A percentile compares a stretch with the other conserved stretches of the same genome.
These are phyloP conservation scores for Medicago arabica DNA, from an alignment of 306 rosid species.

Conservation along the genomic window DNA sequence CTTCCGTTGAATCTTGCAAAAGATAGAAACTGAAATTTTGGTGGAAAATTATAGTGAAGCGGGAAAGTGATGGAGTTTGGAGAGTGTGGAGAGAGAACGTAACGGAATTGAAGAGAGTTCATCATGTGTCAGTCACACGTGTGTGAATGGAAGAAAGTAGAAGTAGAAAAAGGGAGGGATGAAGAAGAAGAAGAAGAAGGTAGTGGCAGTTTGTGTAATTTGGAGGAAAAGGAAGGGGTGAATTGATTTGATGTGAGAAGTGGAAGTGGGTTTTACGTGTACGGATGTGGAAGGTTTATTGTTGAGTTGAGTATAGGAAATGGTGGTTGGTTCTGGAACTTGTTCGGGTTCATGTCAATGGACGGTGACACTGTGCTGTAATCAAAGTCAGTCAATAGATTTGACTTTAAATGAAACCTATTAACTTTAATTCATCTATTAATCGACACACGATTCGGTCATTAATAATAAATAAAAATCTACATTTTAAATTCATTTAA, in stretches of 20 bases:
- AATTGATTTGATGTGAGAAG: not conserved
- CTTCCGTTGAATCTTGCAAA: slow-evolving; percentile 16
- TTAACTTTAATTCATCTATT: too few relatives aligned
- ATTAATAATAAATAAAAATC: too few relatives aligned
- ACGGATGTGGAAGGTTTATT: not conserved
- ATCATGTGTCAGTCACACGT: slow-evolving; percentile 6
- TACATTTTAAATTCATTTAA: too few relatives aligned
- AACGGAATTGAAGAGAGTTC: slow-evolving; percentile 70
- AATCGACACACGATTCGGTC: too few relatives aligned
- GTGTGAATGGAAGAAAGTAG: not conserved
- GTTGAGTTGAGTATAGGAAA: slow-evolving; percentile 13
- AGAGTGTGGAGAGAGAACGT: slow-evolving; percentile 33
- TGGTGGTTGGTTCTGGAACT: slow-evolving; percentile 44
- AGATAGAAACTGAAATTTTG: slow-evolving; percentile 48
- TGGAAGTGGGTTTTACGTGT: slow-evolving; percentile 13
- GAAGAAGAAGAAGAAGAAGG: not conserved
- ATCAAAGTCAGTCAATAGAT: not conserved
- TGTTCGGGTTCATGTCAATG: slow-evolving; percentile 30
- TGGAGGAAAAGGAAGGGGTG: not conserved
- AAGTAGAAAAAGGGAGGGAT: not conserved
- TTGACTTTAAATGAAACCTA: too few relatives aligned
- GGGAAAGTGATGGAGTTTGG: slow-evolving; percentile 44
- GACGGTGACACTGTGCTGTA: not conserved
- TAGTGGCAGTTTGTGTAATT: slow-evolving; percentile 53
- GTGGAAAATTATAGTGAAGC: slow-evolving; percentile 11